Conservation (phyloP, 345 rosid genomes). For the Chamaenerion angustifolium region DNA sequence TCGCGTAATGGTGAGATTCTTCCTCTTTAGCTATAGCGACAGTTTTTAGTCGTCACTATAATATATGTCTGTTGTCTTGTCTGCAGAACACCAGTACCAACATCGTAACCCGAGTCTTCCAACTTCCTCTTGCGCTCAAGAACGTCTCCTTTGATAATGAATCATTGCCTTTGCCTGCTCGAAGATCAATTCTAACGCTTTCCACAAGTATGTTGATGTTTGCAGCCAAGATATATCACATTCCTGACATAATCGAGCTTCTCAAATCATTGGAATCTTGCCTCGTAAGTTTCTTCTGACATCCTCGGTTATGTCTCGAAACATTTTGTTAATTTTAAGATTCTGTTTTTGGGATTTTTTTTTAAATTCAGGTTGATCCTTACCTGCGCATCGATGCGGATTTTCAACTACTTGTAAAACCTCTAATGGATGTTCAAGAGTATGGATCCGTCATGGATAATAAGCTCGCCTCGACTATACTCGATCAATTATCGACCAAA, state of each 20-base stretch:
- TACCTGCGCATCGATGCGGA: constrained; percentile 51
- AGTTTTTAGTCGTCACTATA: not conserved
- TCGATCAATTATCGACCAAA: constrained; percentile 41
- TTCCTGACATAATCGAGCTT: constrained; percentile 38
- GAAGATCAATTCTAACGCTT: constrained; percentile 44
- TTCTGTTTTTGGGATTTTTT: not conserved
- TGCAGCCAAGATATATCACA: constrained; percentile 56
- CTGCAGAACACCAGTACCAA: constrained; percentile 55
- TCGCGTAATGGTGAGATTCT: constrained; percentile 45
- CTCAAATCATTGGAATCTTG: constrained; percentile 35
- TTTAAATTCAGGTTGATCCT: constrained; percentile 59
- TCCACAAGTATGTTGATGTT: constrained; percentile 71
- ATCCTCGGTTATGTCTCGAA: not conserved
- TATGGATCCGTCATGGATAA: constrained; percentile 61
- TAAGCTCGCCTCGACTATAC: constrained; percentile 44
- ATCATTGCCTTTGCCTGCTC: constrained; percentile 38
- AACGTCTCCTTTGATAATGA: constrained; percentile 51
- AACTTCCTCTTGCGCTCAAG: constrained; percentile 66
- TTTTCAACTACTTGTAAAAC: constrained; percentile 51
- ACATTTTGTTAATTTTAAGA: constrained; percentile 3
- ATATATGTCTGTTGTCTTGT: constrained; percentile 4
- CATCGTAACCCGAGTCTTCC: constrained; percentile 59
- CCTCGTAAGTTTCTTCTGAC: constrained; percentile 40
- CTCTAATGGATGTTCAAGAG: constrained; percentile 43
- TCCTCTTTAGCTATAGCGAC: not conserved